Base-by-base conservation (phyloP, 2,329 filamentous ascomycete species). In the Sclerotinia nivalis region DNA sequence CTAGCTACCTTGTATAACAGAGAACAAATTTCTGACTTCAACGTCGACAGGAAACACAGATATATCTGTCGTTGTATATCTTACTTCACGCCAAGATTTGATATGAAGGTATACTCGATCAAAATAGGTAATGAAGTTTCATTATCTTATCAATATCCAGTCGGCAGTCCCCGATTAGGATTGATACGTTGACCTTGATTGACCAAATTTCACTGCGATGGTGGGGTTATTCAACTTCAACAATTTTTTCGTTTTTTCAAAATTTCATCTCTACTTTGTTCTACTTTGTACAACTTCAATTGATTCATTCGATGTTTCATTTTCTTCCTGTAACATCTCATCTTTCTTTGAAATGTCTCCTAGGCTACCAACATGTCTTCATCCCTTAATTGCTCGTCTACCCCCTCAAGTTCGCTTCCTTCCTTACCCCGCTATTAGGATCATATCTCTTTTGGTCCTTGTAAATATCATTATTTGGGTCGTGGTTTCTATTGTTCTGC, bases 381-480 rank as follows among this genome's bases (percentile, higher is more conserved):
- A 50, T 25, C 52, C 60, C 40, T 43, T 69, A 5, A 69, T 69
- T 50, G 52, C 68, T 28, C 22, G 50, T 40, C n/a, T 69, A 25
- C 61, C 68, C 50, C 61, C 61, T 66, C 68, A 69, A 66, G 12
- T 69, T 47, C 61, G 68, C 50, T 50, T 71, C 25, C 73, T 76
- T 49, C 73, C 75, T 20, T 73, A 75, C 56, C 73, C 73, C 49
- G 75, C 75, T 13, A 52, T 76, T 6, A 61, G 72, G 43, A 84
- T 88, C 62, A 89, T 90, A 71, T 71, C 78, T n/a, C 74, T 83
- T n/a, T 80, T 90, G 64, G 72, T 86, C 12, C 13, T 79, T 54
- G 76, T 84, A 73, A 90, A 90, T 79, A 72, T 82, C 66, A 2
- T 85, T n/a, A 80, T 88, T 59, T 90, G 88, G 88, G 81, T 83